Evolutionary conservation across 306 rosid genomes (phyloP).

Genomic region (Parietaria judaica): DNA sequence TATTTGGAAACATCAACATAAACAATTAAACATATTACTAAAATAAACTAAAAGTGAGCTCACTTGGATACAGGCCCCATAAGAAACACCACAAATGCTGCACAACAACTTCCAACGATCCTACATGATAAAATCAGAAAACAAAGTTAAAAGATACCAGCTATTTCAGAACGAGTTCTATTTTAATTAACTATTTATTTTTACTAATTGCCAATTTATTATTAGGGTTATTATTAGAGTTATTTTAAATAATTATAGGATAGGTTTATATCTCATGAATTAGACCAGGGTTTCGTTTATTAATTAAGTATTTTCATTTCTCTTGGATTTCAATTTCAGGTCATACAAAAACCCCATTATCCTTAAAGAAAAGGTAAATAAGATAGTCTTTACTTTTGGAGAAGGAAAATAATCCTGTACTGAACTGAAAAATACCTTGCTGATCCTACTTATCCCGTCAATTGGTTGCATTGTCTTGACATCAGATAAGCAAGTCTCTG

Average conservation of each 20-base stretch:
- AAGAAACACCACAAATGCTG: slow-evolving; percentile 88
- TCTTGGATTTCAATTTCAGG: no score
- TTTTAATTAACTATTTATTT: no score
- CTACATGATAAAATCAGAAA: slow-evolving; percentile 34
- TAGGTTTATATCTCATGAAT: no score
- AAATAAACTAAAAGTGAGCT: slow-evolving; percentile 24
- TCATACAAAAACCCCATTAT: not conserved
- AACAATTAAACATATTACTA: not conserved
- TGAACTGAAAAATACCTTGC: slow-evolving; percentile 42
- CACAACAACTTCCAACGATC: slow-evolving; percentile 99
- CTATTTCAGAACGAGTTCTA: no score
- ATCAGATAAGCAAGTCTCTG: slow-evolving; percentile 98
- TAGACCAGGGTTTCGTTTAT: no score
- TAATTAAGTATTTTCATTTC: no score
- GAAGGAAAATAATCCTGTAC: not conserved
- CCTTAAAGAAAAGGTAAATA: not conserved
- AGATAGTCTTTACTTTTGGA: not conserved
- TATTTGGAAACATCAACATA: not conserved
- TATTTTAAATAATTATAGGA: no score
- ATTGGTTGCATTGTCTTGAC: slow-evolving; percentile 96
- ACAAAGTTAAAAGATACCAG: not conserved
- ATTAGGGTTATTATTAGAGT: no score
- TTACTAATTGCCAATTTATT: no score
- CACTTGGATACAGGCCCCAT: slow-evolving; percentile 99
- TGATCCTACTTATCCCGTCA: slow-evolving; percentile 85